Evolutionary conservation across 2,329 filamentous ascomycete genomes (phyloP).

Genomic region (Lecanicillium sp.): DNA sequence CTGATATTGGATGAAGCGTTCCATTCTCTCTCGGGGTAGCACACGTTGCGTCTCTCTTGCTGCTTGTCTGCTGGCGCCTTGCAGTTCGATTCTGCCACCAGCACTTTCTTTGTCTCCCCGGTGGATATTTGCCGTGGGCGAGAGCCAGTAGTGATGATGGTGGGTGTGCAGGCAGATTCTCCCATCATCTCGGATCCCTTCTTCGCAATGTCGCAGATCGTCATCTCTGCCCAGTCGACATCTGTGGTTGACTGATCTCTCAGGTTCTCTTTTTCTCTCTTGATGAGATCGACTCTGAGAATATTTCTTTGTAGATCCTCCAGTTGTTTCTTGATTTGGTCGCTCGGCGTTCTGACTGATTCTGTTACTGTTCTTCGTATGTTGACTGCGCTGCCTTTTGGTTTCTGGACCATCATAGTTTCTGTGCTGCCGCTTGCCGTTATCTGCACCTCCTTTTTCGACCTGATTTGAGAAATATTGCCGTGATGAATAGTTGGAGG

Average conservation of each 20-base stretch:
- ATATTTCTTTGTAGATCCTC: background rate
- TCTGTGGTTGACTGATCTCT: conserved; percentile 11
- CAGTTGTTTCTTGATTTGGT: background rate
- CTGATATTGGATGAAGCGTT: background rate
- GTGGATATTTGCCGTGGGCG: conserved; percentile 17
- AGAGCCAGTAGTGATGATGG: conserved; percentile 56
- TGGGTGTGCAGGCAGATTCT: conserved; percentile 50
- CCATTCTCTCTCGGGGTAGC: conserved; percentile 2
- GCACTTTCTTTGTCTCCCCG: background rate
- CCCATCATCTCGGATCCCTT: conserved; percentile 19
- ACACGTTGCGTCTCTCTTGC: background rate
- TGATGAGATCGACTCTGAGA: background rate
- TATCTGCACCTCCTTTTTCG: too few species aligned
- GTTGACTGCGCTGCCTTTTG: too few species aligned
- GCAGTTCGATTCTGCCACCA: background rate
- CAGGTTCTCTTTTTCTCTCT: conserved; percentile 3
- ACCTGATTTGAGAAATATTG: too few species aligned
- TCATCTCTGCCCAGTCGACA: conserved; percentile 19
- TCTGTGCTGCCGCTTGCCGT: too few species aligned
- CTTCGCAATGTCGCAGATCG: conserved; percentile 19
- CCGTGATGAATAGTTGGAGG: too few species aligned
- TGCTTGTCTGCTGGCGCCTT: background rate
- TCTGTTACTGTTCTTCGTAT: too few species aligned
- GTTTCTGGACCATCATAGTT: too few species aligned
- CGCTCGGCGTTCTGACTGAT: too few species aligned